These are phyloP conservation scores for Phyllosticta citribraziliensis DNA, from an alignment of 2,329 filamentous ascomycete species.

Conservation along the genomic window DNA sequence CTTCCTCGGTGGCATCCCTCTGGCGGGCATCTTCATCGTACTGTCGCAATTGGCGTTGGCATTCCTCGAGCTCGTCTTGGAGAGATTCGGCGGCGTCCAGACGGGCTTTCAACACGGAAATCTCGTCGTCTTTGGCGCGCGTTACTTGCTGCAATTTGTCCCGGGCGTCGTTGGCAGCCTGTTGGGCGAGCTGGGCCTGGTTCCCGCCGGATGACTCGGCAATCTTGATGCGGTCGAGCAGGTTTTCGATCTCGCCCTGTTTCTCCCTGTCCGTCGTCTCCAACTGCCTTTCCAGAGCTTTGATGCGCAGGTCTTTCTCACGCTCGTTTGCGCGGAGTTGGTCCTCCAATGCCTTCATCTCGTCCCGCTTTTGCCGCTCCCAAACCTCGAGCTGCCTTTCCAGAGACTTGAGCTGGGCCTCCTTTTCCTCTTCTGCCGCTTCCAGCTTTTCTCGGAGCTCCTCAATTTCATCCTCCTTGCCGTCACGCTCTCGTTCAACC, in stretches of 20 bases:
- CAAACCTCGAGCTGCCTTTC: slow-evolving; percentile 23
- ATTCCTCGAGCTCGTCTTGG: slow-evolving; percentile 27
- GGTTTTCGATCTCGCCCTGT: slow-evolving; percentile 31
- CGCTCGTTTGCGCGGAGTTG: slow-evolving; percentile 22
- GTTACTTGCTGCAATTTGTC: slow-evolving; percentile 28
- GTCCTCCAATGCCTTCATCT: slow-evolving; percentile 22
- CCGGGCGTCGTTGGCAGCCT: slow-evolving; percentile 29
- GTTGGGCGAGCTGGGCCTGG: slow-evolving; percentile 30
- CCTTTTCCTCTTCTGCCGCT: slow-evolving; percentile 26
- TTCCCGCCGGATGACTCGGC: slow-evolving; percentile 32
- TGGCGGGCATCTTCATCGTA: slow-evolving; percentile 25
- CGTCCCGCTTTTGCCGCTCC: slow-evolving; percentile 21
- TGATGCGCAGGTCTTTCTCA: slow-evolving; percentile 28
- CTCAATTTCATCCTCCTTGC: slow-evolving; percentile 35
- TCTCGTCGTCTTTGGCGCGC: slow-evolving; percentile 29
- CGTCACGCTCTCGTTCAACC: slow-evolving; percentile 14
- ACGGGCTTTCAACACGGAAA: slow-evolving; percentile 26
- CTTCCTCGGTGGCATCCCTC: slow-evolving; percentile 21
- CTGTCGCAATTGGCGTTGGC: slow-evolving; percentile 25
- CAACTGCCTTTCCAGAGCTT: slow-evolving; percentile 25
- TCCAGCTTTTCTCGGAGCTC: slow-evolving; percentile 32
- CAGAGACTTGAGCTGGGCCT: slow-evolving; percentile 25
- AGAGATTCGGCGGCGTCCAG: slow-evolving; percentile 26
- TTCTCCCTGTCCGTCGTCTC: slow-evolving; percentile 23
- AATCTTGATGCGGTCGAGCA: slow-evolving; percentile 30